Evolutionary conservation across 73 alveolate species (phyloP), one percentile per base, ranked within the genome.

Genomic region (Symbiodinium pilosum): DNA sequence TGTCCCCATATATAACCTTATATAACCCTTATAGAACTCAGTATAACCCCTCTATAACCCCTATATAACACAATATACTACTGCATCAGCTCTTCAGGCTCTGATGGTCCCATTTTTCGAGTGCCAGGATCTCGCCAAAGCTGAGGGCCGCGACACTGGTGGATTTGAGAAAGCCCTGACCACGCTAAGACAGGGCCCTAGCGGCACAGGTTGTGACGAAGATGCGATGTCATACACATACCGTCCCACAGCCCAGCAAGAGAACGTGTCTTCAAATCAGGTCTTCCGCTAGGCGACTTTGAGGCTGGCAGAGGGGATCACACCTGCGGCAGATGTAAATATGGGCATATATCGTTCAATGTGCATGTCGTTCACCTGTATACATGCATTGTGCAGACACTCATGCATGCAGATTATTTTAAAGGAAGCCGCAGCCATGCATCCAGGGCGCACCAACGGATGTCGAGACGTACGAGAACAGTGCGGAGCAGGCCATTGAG

Each of bases 61-160:
- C n/a, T n/a, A n/a, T n/a, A n/a, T n/a, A n/a, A n/a, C n/a, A n/a
- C n/a, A n/a, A n/a, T n/a, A n/a, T n/a, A n/a, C n/a, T 52, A 52
- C 20, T 52, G 69, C 69, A 12, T 52, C 69, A 52, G 20, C 69
- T 52, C 69, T 52, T 52, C 69, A 52, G 69, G 69, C 28, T 12
- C 69, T 52, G 28, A 9, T 52, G 20, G 9, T 20, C 69, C 69
- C n/a, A n/a, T n/a, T n/a, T n/a, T n/a, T n/a, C n/a, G n/a, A 59
- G 6, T 4, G 36, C n/a, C 77, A 88, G 95, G 95, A 88, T n/a
- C 54, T 88, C 43, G 95, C 95, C 43, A 88, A 88, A 41, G 95
- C 86, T 14, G 95, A 88, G 47, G 95, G 95, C 71, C 95, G 95
- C 43, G 95, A 88, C 95, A 36, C 81, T 26, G 81, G 81, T 9